phyloP scores from a whole-genome alignment of 2,329 filamentous ascomycete genomes.

The Zymoseptoria brevis region DNA sequence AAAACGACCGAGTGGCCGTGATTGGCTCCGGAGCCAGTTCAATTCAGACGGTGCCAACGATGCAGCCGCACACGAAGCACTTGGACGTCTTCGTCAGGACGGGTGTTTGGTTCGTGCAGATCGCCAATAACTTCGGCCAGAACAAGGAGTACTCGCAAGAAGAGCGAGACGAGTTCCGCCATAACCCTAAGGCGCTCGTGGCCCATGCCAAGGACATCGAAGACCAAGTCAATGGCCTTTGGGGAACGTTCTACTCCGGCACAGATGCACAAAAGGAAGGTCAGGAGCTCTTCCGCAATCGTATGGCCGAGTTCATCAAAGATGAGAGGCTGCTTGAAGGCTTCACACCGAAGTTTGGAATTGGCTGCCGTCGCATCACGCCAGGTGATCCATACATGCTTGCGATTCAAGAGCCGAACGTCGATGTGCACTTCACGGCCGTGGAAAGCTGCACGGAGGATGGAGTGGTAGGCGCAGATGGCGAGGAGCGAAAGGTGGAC shows the following conservation, averaged over 20 bases:
- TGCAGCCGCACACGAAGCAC: slow-evolving; percentile 41
- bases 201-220: slow-evolving; percentile 35
- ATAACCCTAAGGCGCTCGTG: slow-evolving; percentile 35
- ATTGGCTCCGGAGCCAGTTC: slow-evolving; percentile 40
- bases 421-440: slow-evolving; percentile 44
- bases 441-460: slow-evolving; percentile 40
- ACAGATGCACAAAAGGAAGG: slow-evolving; percentile 34
- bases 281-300: slow-evolving; percentile 32
- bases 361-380: slow-evolving; percentile 42
- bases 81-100: slow-evolving; percentile 42
- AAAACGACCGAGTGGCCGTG: slow-evolving; percentile 36
- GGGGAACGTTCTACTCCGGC: slow-evolving; percentile 40
- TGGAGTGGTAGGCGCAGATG: slow-evolving; percentile 39
- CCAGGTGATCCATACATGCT: slow-evolving; percentile 46
- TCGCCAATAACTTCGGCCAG: slow-evolving; percentile 40
- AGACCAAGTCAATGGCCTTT: slow-evolving; percentile 41
- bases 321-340: slow-evolving; percentile 43
- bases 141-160: slow-evolving; percentile 40
- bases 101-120: slow-evolving; percentile 34
- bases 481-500: slow-evolving; percentile 35
- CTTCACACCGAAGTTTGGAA: slow-evolving; percentile 39
- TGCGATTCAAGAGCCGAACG: slow-evolving; percentile 44
- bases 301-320: slow-evolving; percentile 46
- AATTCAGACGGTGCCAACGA: slow-evolving; percentile 41
- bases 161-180: slow-evolving; percentile 36